Evolutionary conservation across 805 yeast species (phyloP), one percentile per base, ranked within the genome.

Genomic region (Brettanomyces nanus): DNA sequence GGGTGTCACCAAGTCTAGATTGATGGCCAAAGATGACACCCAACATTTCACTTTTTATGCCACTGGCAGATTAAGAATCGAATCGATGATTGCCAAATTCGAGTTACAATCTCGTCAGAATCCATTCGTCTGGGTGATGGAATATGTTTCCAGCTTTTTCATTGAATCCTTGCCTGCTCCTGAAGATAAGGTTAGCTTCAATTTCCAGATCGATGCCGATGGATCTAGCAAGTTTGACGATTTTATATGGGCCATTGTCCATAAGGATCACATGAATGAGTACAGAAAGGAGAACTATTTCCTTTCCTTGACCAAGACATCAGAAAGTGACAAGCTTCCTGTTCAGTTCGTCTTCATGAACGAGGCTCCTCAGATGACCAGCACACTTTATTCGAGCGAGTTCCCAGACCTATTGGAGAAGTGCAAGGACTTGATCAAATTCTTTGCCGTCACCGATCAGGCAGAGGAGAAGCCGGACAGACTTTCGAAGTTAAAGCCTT

Each of bases 301-400:
- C 62, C 67, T 90, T 53, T 82, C 95, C 2, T 70, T 89, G 53
- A 85, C 97, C 46, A 84, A 76, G 49, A 85, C 95, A 30, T 51
- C 80, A 30, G 95, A 86, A 56, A 76, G 82, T 19, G 57, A 70
- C 20, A 69, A 73, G 47, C 66, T 90, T 49, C 95, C 96, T 26
- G 50, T 63, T 32, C 76, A 82, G 45, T 84, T 71, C 54, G 95
- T 85, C 20, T 85, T 75, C 63, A 89, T 92, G 97, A 69, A 83
- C 49, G 99, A 92, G 68, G 76, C 76, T 40, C 70, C 78, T 44
- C 97, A 90, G 58, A 69, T 85, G 64, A 86, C 80, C 47, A 85
- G 77, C 4, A 64, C 74, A 41, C 63, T 84, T 37, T 68, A 71
- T 47, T 69, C 77, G 37, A 63, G 65, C 20, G 73, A 71, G 43